Conservation (phyloP, 2,329 filamentous ascomycete genomes). For the Tolypocladium sp. region DNA sequence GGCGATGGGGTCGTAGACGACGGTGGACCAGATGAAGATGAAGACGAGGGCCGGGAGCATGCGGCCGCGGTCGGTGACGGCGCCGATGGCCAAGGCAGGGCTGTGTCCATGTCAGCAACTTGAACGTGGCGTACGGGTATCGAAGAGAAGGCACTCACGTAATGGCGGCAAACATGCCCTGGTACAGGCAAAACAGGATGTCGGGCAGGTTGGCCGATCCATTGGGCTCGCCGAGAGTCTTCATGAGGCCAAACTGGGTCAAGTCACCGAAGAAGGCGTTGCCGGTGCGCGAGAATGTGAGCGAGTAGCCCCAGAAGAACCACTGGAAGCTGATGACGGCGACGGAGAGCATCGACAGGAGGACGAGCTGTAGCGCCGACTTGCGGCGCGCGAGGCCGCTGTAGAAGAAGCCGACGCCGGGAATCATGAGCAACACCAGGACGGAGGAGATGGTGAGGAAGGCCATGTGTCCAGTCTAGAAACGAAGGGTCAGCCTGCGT, state of each 20-base stretch:
- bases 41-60: constrained; percentile 54
- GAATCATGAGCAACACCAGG: constrained; percentile 85
- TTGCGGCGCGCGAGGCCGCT: constrained; percentile 82
- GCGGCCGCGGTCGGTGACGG: constrained; percentile 51
- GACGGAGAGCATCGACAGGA: constrained; percentile 73
- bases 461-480: constrained; percentile 67
- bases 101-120: constrained; percentile 16
- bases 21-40: constrained; percentile 62
- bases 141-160: constrained; percentile 50
- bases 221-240: constrained; percentile 68
- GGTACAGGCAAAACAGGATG: constrained; percentile 75
- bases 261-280: constrained; percentile 72
- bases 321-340: constrained; percentile 80
- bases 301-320: constrained; percentile 92
- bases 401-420: constrained; percentile 92
- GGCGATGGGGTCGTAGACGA: constrained; percentile 65
- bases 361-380: constrained; percentile 78
- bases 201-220: constrained; percentile 67
- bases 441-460: constrained; percentile 72
- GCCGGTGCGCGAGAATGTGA: constrained; percentile 74
- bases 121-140: too few species aligned
- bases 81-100: constrained; percentile 49
- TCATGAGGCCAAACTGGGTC: constrained; percentile 70
- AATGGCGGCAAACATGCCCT: constrained; percentile 84
- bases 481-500: neutral